Percentiles rank a stretch among this genome's conserved stretches.
phyloP scores from a whole-genome alignment of 1,139 yeast species.

The Kluyveromyces sp. region DNA sequence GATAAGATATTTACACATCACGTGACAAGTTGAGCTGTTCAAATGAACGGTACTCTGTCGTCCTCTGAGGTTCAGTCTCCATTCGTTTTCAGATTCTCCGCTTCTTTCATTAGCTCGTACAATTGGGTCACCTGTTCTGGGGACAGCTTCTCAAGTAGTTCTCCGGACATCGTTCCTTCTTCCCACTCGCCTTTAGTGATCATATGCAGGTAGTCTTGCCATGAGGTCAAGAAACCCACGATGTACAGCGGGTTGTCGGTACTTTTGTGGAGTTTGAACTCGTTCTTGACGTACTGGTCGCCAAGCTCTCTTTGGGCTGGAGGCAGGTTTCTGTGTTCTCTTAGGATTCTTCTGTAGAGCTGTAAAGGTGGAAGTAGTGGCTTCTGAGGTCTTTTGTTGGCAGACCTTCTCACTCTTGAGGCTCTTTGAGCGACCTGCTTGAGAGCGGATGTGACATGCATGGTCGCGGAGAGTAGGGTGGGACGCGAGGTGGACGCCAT shows the following conservation, averaged over 20 bases:
- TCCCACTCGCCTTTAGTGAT: slow-evolving; percentile 76
- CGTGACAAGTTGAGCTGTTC: neutral
- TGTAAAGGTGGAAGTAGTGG: slow-evolving; percentile 77
- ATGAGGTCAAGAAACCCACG: slow-evolving; percentile 84
- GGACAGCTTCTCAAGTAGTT: slow-evolving; percentile 71
- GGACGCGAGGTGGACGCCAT: neutral
- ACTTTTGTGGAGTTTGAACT: slow-evolving; percentile 77
- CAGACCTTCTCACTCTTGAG: slow-evolving; percentile 13
- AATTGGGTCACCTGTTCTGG: slow-evolving; percentile 90
- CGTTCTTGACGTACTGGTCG: slow-evolving; percentile 81
- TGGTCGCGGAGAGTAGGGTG: neutral
- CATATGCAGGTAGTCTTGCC: slow-evolving; percentile 83
- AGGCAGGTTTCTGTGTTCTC: slow-evolving; percentile 72
- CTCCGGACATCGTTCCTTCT: slow-evolving; percentile 56
- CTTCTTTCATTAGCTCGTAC: slow-evolving; percentile 64
- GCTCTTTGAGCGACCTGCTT: slow-evolving; percentile 10
- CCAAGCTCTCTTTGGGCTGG: slow-evolving; percentile 69
- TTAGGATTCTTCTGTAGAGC: slow-evolving; percentile 66
- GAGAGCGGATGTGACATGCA: neutral
- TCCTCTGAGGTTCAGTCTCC: neutral
- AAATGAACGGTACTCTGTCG: neutral
- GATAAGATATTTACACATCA: too few relatives aligned
- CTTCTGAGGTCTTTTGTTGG: slow-evolving; percentile 32
- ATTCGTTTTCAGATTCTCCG: slow-evolving; percentile 22
- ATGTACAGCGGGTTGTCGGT: slow-evolving; percentile 88